Percentiles rank a stretch among this genome's conserved stretches.
phyloP scores from a whole-genome alignment of 129 eudicot species.

The Flaveria trinervia region DNA sequence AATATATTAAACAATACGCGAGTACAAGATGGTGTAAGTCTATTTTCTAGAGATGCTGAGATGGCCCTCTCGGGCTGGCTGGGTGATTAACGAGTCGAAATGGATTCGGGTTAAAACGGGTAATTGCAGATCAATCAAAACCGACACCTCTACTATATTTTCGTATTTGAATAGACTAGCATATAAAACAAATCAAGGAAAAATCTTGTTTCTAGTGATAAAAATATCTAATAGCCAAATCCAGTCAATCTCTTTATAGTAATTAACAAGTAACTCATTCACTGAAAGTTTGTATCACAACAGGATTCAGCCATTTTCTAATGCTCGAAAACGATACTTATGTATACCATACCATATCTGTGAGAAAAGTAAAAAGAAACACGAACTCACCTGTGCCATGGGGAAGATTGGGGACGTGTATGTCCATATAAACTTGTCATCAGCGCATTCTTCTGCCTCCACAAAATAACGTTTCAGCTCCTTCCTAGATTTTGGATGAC shows the following conservation, averaged over 20 bases:
- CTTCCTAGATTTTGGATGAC: constrained; percentile 43
- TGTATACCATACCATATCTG: background rate
- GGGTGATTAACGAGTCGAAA: background rate
- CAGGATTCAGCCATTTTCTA: too few relatives aligned
- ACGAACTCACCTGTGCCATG: constrained; percentile 54
- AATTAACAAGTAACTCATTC: too few relatives aligned
- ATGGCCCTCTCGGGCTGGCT: background rate
- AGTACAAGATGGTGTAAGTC: background rate
- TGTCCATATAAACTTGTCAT: constrained; percentile 60
- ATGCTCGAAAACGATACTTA: background rate
- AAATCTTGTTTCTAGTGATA: too few relatives aligned
- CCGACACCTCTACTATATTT: background rate
- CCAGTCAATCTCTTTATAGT: too few relatives aligned
- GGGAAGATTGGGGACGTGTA: constrained; percentile 60
- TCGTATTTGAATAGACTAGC: background rate
- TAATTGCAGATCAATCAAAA: background rate
- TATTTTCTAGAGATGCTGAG: background rate
- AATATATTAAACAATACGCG: background rate
- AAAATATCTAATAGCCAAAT: too few relatives aligned
- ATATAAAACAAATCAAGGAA: too few relatives aligned
- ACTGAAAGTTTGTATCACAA: too few relatives aligned
- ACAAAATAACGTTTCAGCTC: constrained; percentile 28
- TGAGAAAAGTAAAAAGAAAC: background rate
- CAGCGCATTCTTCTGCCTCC: constrained; percentile 37
- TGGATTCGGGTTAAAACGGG: background rate